Base-by-base conservation (phyloP, 805 yeast species). In the Wickerhamiella sergipiensis region DNA sequence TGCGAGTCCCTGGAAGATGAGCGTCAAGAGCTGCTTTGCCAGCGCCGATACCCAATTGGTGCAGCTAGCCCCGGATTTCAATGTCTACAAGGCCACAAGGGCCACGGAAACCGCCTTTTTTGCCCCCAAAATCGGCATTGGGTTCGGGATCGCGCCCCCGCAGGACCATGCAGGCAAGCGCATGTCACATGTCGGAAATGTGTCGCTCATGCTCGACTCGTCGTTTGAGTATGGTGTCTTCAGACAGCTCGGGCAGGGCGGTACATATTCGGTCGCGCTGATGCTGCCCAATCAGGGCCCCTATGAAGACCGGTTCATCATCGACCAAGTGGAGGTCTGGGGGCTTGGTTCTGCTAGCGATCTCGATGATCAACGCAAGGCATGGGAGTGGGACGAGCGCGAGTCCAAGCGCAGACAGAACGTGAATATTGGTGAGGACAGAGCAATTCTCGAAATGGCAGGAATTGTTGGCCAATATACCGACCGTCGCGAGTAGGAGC, bases 351-450 rank as follows among this genome's bases (percentile, higher is more conserved):
- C 85, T 7, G 79, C 76, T 9, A 78, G 80, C 53, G 95, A 86
- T 57, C 67, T 88, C 46, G 81, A 76, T 29, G 89, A 83, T 54
- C 96, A 89, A 66, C 70, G 74, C 45, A 78, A 76, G 59, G 76
- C 76, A 53, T 84, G 95, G 92, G 88, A 82, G 58, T 88, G 96
- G 96, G 97, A 90, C 62, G 83, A 82, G 61, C 71, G 79, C 47
- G 95, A 87, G 62, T 95, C 95, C 0, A 76, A 79, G 57, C 81
- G 87, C 38, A 71, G 97, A 49, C 83, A 82, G 59, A 72, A 77
- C 26, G 76, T 88, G 2, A 86, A 88, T 60, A 57, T 81, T 31
- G 65, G 59, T 22, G 97, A 89, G 59, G 95, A 87, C 49, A 67
- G 87, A 51, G 95, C 95, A 0, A 70, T 89, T 46, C 67, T 89